Percentiles rank a stretch among this genome's conserved stretches.
phyloP scores from a whole-genome alignment of 2,329 filamentous ascomycete genomes.

The Sporothrix humicola region DNA sequence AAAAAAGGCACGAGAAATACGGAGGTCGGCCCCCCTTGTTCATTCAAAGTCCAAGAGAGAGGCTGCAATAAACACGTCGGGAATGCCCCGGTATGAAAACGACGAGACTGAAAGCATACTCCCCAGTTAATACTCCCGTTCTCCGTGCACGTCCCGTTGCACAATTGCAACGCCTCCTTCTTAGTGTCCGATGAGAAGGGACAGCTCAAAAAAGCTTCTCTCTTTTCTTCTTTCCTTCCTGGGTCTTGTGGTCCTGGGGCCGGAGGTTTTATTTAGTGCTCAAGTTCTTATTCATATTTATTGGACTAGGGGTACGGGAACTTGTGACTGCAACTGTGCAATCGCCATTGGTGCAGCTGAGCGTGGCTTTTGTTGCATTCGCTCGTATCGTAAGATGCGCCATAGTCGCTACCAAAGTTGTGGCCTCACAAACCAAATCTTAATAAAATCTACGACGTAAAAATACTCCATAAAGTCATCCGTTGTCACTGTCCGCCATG shows the following conservation, averaged over 20 bases:
- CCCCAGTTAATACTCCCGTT: neutral
- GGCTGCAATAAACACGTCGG: too few relatives aligned
- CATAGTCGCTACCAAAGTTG: conserved; percentile 11
- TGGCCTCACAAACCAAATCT: neutral
- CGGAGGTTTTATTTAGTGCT: neutral
- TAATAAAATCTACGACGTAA: neutral
- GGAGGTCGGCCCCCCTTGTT: neutral
- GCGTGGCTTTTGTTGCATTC: neutral
- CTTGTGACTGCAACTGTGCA: neutral
- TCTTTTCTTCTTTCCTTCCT: neutral
- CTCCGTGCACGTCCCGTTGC: neutral
- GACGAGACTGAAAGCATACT: too few relatives aligned
- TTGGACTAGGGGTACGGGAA: neutral
- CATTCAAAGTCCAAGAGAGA: neutral
- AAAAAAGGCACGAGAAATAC: neutral
- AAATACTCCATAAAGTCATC: neutral
- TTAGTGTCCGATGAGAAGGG: neutral
- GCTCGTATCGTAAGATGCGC: conserved; percentile 14
- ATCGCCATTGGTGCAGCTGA: too few relatives aligned
- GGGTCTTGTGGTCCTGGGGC: neutral
- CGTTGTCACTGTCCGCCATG: neutral
- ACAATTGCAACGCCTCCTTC: neutral
- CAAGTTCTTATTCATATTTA: too few relatives aligned
- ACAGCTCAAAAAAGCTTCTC: neutral
- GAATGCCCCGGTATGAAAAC: too few relatives aligned